These are phyloP conservation scores for Schizochytrium sp. DNA, from an alignment of 108 stramenopile species.

Conservation along the genomic window DNA sequence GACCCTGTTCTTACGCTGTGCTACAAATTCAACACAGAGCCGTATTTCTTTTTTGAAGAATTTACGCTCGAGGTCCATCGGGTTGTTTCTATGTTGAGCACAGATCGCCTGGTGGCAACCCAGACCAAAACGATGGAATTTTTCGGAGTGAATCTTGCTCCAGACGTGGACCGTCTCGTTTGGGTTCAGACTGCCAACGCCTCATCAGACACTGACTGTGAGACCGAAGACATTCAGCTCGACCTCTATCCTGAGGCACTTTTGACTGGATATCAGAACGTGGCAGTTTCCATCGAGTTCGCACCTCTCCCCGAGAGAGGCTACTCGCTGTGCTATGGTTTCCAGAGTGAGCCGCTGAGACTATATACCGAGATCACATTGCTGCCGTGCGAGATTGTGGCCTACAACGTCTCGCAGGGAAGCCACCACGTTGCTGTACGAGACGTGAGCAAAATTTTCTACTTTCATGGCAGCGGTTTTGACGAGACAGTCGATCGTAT, in stretches of 20 bases:
- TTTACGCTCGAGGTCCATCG: neutral
- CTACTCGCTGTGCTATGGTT: neutral
- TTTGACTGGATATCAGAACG: neutral
- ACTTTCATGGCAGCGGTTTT: neutral
- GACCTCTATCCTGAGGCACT: neutral
- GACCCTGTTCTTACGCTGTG: neutral
- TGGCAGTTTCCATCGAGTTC: neutral
- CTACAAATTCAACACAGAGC: neutral
- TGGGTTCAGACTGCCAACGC: neutral
- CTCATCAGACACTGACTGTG: neutral
- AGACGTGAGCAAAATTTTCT: neutral
- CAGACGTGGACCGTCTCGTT: neutral
- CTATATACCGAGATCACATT: neutral
- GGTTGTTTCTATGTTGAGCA: neutral
- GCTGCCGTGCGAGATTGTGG: neutral
- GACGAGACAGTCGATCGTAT: neutral
- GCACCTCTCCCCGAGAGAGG: neutral
- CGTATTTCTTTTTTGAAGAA: neutral
- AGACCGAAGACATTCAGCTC: neutral
- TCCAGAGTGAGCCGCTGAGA: neutral
- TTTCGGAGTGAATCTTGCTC: neutral
- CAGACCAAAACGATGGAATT: neutral
- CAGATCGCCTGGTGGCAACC: neutral
- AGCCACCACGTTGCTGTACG: neutral
- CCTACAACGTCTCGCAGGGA: neutral